Base-by-base conservation (phyloP, 2,329 filamentous ascomycete genomes). In the Epichloe scottii region DNA sequence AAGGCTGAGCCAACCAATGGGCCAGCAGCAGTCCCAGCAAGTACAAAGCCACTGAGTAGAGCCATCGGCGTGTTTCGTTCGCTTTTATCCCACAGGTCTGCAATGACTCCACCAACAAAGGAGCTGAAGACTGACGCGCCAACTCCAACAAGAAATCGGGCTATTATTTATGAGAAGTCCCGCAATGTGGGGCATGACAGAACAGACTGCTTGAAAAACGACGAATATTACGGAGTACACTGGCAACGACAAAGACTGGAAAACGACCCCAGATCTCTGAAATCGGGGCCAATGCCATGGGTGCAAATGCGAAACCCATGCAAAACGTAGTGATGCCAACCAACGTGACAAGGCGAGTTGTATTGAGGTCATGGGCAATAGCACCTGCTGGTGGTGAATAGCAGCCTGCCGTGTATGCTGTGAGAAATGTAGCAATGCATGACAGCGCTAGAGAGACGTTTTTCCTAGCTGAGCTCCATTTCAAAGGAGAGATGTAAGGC, bases 31-130 rank as follows among this genome's bases (percentile, higher is more conserved):
- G 89, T 94, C 0, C 89, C 91, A 10, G 85, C 75, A 0, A 96
- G 70, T 0, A 89, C 89, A 3, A 75, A 73, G 0, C 85, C 87
- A n/a, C 85, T 85, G 65, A 95, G 96, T 0, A 95, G 63, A 0
- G 88, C 84, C 91, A 96, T 95, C 0, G 90, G 87, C 0, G 85
- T 89, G 59, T 96, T 95, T 35, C 91, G 76, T 43, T 87, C 82
- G 53, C 86, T 71, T 10, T 87, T 81, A 46, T 84, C 79, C 69
- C 89, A 95, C 53, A 95, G 78, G 61, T 96, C 90, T 48, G 85
- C 85, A 40, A 96, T 84, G 4, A 96, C 86, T 3, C 90, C 90
- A n/a, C 90, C 90, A 0, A 95, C 85, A 76, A 95, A 90, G 21
- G 88, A 93, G 43, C 85, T 89, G 62, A 94, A 95, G 0, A 76